Base-by-base conservation (phyloP, 2,329 filamentous ascomycete species). In the Herpomyces periplanetae region DNA sequence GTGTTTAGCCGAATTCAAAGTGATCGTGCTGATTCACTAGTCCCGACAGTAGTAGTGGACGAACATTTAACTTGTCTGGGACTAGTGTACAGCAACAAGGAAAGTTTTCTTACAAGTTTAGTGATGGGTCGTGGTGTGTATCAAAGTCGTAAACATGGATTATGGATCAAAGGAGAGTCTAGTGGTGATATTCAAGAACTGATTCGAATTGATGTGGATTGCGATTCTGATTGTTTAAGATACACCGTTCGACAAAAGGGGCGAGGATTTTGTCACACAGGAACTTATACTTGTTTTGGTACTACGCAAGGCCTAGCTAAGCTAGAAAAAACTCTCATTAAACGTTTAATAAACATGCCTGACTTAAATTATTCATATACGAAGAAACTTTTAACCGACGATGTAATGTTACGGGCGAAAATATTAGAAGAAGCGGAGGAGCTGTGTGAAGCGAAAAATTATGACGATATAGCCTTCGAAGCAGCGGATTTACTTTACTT, bases 361-460 rank as follows among this genome's bases (percentile, higher is more conserved):
- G 73, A 75, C 0, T 75, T 80, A 0, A 51, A 51, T 27, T 75
- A 73, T 2, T 96, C 80, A 6, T 96, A 96, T 38, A 96, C 80
- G 3, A 68, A 71, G 8, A 51, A 75, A 13, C 45, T 96, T 1
- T 96, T 91, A 45, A 73, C 62, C 8, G 80, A 96, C 26, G 55
- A 68, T 29, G 73, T 84, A 36, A 50, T 96, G 21, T 42, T 88
- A 20, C 52, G 66, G 16, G 80, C 80, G 3, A 96, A 96, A 48
- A 88, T 96, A 21, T 84, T 91, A 58, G 80, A 96, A 39, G 80
- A 96, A 38, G 80, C 80, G 0, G 66, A 84, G 32, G 80, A 96
- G 42, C 49, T 96, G 16, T 88, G 75, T 33, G 58, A 80, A 26
- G 75, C 80, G 8, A 58, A 57, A 27, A 60, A 57, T 0, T 63